phyloP scores from a whole-genome alignment of 1,139 yeast genomes.

The Diutina pseudorugosa region DNA sequence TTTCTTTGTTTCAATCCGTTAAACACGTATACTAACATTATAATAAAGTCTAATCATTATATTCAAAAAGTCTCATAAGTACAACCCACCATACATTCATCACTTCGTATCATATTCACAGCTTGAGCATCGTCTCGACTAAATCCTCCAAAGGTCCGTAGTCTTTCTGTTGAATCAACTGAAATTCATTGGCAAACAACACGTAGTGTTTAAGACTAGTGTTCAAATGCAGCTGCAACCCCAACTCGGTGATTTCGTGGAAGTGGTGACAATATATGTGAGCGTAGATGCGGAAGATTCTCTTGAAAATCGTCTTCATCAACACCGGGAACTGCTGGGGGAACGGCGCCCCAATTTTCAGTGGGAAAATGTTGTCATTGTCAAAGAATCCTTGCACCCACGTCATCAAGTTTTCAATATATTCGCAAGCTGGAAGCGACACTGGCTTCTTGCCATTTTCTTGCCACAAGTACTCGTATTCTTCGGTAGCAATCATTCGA shows the following conservation, averaged over 20 bases:
- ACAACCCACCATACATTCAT: not conserved
- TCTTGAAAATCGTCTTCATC: conserved; percentile 76
- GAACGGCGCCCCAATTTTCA: conserved; percentile 80
- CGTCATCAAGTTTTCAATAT: conserved; percentile 82
- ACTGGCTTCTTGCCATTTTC: conserved; percentile 42
- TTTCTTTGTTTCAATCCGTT: too few species aligned
- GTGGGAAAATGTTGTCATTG: conserved; percentile 81
- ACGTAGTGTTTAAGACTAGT: conserved; percentile 93
- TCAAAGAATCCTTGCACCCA: conserved; percentile 91
- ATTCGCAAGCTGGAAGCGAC: conserved; percentile 79
- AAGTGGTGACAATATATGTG: conserved; percentile 97
- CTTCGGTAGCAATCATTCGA: conserved; percentile 93
- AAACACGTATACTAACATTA: not conserved
- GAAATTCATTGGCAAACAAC: conserved; percentile 74
- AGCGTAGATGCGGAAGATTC: conserved; percentile 92
- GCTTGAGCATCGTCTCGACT: conserved; percentile 54
- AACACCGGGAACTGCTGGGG: conserved; percentile 58
- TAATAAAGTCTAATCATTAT: not conserved
- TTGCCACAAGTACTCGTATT: conserved; percentile 95
- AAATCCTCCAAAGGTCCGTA: conserved; percentile 88
- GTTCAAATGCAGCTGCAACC: conserved; percentile 83
- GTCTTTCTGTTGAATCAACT: conserved; percentile 64
- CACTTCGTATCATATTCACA: not conserved
- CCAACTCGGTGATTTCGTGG: conserved; percentile 85
- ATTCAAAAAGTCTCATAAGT: not conserved